Conservation (phyloP, 1,284 basidiomycete species). For the Rhodotorula glutinis region DNA sequence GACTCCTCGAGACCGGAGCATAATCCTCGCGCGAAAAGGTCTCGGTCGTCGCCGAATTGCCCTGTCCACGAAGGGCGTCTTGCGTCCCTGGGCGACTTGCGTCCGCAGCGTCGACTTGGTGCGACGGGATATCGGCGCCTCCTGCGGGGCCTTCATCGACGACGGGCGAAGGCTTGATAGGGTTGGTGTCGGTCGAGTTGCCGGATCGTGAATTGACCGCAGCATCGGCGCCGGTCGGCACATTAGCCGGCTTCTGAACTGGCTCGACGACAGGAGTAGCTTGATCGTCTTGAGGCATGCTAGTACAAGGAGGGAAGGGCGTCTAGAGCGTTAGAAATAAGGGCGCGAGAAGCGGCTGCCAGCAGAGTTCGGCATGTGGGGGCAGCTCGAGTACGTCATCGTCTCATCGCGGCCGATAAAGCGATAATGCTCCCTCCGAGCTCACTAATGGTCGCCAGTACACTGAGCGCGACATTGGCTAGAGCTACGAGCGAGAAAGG, state of each 20-base stretch:
- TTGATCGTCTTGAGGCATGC: neutral
- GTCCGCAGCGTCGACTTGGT: neutral
- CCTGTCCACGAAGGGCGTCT: conserved; percentile 11
- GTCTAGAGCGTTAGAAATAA: too few species aligned
- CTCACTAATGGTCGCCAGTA: too few species aligned
- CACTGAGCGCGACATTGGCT: too few species aligned
- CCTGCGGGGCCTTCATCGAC: conserved; percentile 7
- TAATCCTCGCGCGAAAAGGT: neutral
- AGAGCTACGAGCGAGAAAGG: too few species aligned
- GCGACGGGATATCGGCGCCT: neutral
- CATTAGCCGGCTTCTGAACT: neutral
- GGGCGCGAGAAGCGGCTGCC: too few species aligned
- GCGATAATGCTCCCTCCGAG: too few species aligned
- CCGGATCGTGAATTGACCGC: neutral
- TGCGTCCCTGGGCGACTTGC: conserved; percentile 1
- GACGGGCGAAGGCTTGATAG: neutral
- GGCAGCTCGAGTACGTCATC: too few species aligned
- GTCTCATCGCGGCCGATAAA: too few species aligned
- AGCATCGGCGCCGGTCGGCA: neutral
- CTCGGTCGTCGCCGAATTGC: conserved; percentile 2
- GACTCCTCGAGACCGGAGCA: neutral
- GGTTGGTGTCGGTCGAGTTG: neutral
- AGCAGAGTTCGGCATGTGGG: too few species aligned
- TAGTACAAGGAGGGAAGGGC: neutral
- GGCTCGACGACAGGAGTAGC: conserved; percentile 8